Evolutionary conservation across 179 eudicot genomes (phyloP).

Genomic region (Spinacia oleracea): DNA sequence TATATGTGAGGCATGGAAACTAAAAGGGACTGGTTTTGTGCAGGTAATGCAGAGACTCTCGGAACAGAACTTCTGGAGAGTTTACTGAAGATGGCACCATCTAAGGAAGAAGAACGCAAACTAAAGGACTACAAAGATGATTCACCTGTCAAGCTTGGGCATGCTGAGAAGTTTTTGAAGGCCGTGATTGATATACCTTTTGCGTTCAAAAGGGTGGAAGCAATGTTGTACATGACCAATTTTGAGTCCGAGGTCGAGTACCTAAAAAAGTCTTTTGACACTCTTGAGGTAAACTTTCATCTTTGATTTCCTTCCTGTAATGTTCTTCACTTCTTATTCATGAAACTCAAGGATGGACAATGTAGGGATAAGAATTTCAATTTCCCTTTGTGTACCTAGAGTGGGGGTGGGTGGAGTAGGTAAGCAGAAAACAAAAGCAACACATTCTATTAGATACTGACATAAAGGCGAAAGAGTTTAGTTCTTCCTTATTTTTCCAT

Average conservation of each 20-base stretch:
- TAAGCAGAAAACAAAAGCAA: not conserved
- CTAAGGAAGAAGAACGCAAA: conserved; percentile 90
- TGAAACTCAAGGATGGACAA: not conserved
- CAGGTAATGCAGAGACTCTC: conserved; percentile 86
- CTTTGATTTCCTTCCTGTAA: not conserved
- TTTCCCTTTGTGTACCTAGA: not conserved
- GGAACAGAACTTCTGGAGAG: conserved; percentile 88
- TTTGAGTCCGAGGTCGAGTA: conserved; percentile 85
- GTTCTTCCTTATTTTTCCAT: not conserved
- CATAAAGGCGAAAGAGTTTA: not conserved
- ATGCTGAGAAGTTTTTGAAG: conserved; percentile 88
- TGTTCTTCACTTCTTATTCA: not conserved
- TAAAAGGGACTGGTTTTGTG: conserved; percentile 18
- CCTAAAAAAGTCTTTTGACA: conserved; percentile 79
- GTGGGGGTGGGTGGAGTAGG: not conserved
- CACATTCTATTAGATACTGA: not conserved
- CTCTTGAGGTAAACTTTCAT: conserved; percentile 71
- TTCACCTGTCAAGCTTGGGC: conserved; percentile 85
- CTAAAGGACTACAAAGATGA: conserved; percentile 82
- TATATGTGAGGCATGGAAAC: not conserved
- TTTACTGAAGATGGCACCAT: conserved; percentile 91
- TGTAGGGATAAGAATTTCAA: not conserved
- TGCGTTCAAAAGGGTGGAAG: conserved; percentile 82
- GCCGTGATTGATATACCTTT: conserved; percentile 79
- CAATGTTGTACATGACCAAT: conserved; percentile 84